Evolutionary conservation across 140 eudicot genomes (phyloP).

Genomic region (Senecio squalidus): DNA sequence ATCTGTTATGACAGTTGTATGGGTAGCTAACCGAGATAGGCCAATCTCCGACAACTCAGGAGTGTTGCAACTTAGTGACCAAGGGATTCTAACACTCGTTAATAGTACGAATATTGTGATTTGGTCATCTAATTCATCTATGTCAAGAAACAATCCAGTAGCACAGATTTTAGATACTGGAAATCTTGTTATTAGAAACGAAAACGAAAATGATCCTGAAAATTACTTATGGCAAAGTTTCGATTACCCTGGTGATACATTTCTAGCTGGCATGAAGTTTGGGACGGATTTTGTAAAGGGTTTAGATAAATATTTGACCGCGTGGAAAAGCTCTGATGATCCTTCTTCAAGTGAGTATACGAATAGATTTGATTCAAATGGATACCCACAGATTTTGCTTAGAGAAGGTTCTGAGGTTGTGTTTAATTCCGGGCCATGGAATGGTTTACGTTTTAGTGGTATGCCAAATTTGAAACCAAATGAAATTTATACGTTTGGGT

Average conservation of each 20-base stretch:
- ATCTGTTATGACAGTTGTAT: constrained; percentile 21
- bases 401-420: constrained; percentile 21
- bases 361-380: constrained; percentile 29
- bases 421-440: constrained; percentile 42
- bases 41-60: constrained; percentile 32
- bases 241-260: constrained; percentile 35
- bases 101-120: constrained; percentile 15
- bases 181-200: constrained; percentile 28
- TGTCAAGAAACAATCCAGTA: constrained; percentile 28
- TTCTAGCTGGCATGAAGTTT: constrained; percentile 35
- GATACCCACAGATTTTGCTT: constrained; percentile 43
- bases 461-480: constrained; percentile 37
- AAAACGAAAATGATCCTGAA: constrained; percentile 6
- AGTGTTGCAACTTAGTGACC: constrained; percentile 4
- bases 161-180: constrained; percentile 39
- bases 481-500: constrained; percentile 34
- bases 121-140: constrained; percentile 41
- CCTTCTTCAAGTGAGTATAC: constrained; percentile 41
- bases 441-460: constrained; percentile 41
- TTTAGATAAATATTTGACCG: constrained; percentile 21
- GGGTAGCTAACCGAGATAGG: constrained; percentile 40
- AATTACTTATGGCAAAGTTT: constrained; percentile 47
- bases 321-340: constrained; percentile 38
- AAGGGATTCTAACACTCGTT: constrained; percentile 23
- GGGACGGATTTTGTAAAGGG: constrained; percentile 33